Evolutionary conservation across 1,284 basidiomycete species (phyloP).

Genomic region (Ustilago cynodontis): DNA sequence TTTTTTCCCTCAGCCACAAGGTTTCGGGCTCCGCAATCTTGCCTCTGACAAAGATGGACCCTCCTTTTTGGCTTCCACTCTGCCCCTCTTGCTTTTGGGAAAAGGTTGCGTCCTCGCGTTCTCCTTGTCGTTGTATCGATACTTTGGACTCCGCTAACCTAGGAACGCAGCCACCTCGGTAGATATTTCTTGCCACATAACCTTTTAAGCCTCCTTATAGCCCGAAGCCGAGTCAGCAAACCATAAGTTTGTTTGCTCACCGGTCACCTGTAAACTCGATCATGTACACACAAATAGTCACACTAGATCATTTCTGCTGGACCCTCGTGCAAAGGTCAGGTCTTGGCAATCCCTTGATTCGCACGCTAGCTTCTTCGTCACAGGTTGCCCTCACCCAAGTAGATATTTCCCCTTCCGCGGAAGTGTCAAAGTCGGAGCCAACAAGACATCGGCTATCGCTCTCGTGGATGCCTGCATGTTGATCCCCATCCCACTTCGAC

Average conservation of each 20-base stretch:
- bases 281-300: too few relatives aligned
- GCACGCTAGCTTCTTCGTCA: too few relatives aligned
- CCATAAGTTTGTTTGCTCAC: background rate
- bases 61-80: background rate
- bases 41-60: conserved; percentile 3
- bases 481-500: background rate
- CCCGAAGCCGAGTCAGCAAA: background rate
- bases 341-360: too few relatives aligned
- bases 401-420: background rate
- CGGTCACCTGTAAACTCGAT: background rate
- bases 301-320: too few relatives aligned
- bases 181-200: too few relatives aligned
- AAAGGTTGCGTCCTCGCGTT: background rate
- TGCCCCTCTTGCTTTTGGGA: background rate
- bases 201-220: background rate
- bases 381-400: too few relatives aligned
- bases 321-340: too few relatives aligned
- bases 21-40: conserved; percentile 11
- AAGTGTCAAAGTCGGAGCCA: background rate
- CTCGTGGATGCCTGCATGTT: background rate
- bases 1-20: conserved; percentile 11
- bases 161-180: background rate
- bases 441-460: background rate
- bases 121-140: conserved; percentile 1
- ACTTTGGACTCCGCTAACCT: conserved; percentile 1